Percentiles rank a stretch among this genome's conserved stretches.
Evolutionary conservation across 176 grass and related monocot species (phyloP).

Genomic region (Bromus sterilis): DNA sequence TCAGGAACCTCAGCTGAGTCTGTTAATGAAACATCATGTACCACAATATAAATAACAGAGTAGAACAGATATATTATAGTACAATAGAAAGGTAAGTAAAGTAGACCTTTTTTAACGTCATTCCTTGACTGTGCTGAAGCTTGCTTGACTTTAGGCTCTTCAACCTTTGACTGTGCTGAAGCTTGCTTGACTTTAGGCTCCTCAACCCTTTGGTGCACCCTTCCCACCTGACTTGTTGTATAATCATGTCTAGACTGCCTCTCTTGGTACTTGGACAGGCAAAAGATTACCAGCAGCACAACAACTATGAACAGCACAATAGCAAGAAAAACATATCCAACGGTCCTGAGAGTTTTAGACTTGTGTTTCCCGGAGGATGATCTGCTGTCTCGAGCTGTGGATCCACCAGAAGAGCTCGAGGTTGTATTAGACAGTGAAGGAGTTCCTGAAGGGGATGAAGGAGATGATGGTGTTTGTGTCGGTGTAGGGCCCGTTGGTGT

Average conservation of each 20-base stretch:
- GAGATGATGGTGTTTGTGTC: slow-evolving; percentile 44
- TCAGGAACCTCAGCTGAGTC: slow-evolving; percentile 40
- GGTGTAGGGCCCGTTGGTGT: slow-evolving; percentile 40
- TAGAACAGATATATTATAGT: background rate
- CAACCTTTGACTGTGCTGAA: slow-evolving; percentile 34
- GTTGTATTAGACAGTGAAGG: slow-evolving; percentile 10
- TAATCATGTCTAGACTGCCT: slow-evolving; percentile 42
- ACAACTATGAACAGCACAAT: slow-evolving; percentile 63
- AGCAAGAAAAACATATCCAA: slow-evolving; percentile 81
- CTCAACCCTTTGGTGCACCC: slow-evolving; percentile 30
- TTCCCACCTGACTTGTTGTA: slow-evolving; percentile 34
- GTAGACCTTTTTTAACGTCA: slow-evolving; percentile 46
- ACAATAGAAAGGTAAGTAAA: background rate
- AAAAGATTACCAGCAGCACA: slow-evolving; percentile 57
- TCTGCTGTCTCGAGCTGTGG: slow-evolving; percentile 42
- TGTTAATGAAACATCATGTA: slow-evolving; percentile 37
- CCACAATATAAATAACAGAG: slow-evolving; percentile 7
- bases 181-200: slow-evolving; percentile 49
- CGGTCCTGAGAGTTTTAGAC: slow-evolving; percentile 62
- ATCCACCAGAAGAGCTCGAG: slow-evolving; percentile 32
- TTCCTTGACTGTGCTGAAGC: slow-evolving; percentile 41
- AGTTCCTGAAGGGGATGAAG: slow-evolving; percentile 38
- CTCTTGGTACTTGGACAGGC: slow-evolving; percentile 78
- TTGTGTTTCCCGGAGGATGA: slow-evolving; percentile 47
- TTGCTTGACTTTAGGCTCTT: slow-evolving; percentile 54